These are phyloP conservation scores for Bjerkandera adusta DNA, from an alignment of 1,284 basidiomycete species.

Conservation along the genomic window DNA sequence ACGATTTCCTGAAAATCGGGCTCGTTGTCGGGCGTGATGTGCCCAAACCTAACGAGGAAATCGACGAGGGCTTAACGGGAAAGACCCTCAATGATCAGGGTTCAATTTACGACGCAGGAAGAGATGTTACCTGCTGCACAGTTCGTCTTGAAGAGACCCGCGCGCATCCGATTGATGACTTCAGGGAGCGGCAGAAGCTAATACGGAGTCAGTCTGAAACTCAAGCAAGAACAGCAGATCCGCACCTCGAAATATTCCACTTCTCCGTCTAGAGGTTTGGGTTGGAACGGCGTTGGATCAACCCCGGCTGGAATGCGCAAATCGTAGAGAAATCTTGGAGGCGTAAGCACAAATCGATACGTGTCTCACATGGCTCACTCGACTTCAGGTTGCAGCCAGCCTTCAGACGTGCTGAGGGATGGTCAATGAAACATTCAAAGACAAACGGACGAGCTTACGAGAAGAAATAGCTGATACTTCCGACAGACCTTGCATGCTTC, in stretches of 20 bases:
- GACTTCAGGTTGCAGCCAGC: constrained; percentile 87
- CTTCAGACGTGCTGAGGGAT: constrained; percentile 56
- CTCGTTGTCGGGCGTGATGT: constrained; percentile 77
- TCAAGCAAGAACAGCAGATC: not conserved
- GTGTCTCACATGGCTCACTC: constrained; percentile 47
- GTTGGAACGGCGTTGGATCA: constrained; percentile 48
- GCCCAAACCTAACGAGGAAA: constrained; percentile 77
- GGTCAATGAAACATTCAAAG: not conserved
- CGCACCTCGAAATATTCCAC: constrained; percentile 86
- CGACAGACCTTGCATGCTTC: constrained; percentile 55
- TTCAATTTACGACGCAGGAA: not conserved
- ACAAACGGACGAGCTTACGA: constrained; percentile 38
- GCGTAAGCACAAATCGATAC: not conserved
- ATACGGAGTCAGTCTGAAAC: not conserved
- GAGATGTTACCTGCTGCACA: constrained; percentile 64
- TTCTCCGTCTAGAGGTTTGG: constrained; percentile 86
- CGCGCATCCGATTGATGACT: constrained; percentile 55
- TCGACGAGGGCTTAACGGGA: constrained; percentile 68
- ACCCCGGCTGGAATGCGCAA: constrained; percentile 59
- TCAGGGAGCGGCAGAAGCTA: constrained; percentile 62
- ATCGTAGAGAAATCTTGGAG: constrained; percentile 77
- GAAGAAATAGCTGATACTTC: constrained; percentile 68
- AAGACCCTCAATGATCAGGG: not conserved
- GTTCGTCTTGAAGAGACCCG: constrained; percentile 82
- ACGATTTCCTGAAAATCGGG: constrained; percentile 71